Evolutionary conservation across 1,284 basidiomycete species (phyloP).

Genomic region (Fistulinella staudtii): DNA sequence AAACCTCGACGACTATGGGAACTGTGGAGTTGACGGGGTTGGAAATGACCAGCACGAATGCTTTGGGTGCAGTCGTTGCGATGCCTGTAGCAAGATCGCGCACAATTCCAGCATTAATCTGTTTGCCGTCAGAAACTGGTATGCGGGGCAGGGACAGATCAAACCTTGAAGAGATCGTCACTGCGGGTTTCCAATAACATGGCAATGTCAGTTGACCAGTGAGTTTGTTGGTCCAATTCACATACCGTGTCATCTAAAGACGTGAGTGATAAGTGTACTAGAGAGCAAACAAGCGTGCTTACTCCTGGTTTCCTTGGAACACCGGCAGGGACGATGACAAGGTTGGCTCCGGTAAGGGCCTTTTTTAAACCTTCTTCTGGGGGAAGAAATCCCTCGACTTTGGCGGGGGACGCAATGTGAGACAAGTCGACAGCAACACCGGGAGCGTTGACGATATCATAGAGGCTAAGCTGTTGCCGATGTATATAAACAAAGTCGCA

Average conservation of each 20-base stretch:
- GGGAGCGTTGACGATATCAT: constrained; percentile 95
- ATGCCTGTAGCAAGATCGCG: constrained; percentile 89
- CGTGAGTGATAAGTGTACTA: constrained; percentile 4
- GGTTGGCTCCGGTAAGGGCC: constrained; percentile 79
- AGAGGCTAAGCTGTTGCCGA: constrained; percentile 67
- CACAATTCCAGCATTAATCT: constrained; percentile 98
- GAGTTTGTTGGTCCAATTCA: constrained; percentile 5
- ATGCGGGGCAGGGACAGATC: constrained; percentile 10
- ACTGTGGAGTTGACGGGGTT: constrained; percentile 98
- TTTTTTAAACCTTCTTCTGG: constrained; percentile 80
- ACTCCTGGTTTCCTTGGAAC: constrained; percentile 95
- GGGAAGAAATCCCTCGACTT: constrained; percentile 73
- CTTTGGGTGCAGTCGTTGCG: constrained; percentile 84
- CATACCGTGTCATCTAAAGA: constrained; percentile 70
- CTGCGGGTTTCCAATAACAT: constrained; percentile 36
- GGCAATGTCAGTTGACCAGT: constrained; percentile 16
- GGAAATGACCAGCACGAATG: constrained; percentile 92
- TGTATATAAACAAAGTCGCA: not conserved
- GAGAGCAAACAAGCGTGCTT: constrained; percentile 31
- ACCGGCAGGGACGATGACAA: constrained; percentile 97
- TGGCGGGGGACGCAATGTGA: constrained; percentile 80
- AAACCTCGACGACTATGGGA: constrained; percentile 92
- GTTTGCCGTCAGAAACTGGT: constrained; percentile 6
- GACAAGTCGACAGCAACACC: constrained; percentile 95
- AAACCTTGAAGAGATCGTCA: constrained; percentile 92